These are phyloP conservation scores for Solanum sitiens DNA, from an alignment of 257 asterid species.

Conservation along the genomic window DNA sequence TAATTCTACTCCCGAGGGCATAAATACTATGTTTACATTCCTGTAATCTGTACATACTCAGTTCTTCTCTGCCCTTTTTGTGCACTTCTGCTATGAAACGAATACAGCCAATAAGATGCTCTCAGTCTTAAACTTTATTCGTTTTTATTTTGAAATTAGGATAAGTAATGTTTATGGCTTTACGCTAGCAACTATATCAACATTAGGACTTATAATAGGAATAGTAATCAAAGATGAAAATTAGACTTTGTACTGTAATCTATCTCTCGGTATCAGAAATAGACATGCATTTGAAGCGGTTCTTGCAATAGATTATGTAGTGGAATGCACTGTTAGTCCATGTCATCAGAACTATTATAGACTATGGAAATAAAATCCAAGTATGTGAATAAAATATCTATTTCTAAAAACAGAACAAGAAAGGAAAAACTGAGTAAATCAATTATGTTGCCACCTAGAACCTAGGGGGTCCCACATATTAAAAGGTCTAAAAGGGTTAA, in stretches of 20 bases:
- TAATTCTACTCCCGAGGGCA: not conserved
- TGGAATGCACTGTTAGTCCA: not conserved
- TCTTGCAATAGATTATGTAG: not conserved
- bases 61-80: not conserved
- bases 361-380: not conserved
- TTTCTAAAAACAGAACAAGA: not conserved
- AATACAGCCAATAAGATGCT: not conserved
- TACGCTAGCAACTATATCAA: not conserved
- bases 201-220: not conserved
- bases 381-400: not conserved
- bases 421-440: not conserved
- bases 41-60: not conserved
- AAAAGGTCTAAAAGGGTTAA: not conserved
- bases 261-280: not conserved
- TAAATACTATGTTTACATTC: not conserved
- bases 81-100: not conserved
- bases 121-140: not conserved
- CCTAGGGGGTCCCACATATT: not conserved
- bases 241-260: not conserved
- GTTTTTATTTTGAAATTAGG: not conserved
- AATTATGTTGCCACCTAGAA: not conserved
- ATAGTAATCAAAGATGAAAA: not conserved
- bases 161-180: not conserved
- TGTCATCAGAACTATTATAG: not conserved
- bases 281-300: not conserved